A percentile compares a stretch with the other conserved stretches of the same genome.
phyloP scores from a whole-genome alignment of 257 asterid genomes.

The Solanum medicagineum region DNA sequence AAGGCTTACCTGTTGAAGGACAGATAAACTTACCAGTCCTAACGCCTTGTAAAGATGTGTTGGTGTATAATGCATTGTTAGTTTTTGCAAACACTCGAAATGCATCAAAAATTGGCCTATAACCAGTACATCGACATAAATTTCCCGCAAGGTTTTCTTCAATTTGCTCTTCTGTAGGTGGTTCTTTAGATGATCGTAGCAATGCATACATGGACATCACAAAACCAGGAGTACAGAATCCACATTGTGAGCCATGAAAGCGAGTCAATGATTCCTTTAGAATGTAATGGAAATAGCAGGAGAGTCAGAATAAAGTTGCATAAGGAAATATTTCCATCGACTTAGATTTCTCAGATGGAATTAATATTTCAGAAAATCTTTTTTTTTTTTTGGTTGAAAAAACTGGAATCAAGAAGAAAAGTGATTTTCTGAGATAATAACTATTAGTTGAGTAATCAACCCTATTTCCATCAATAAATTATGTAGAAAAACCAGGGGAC shows the following conservation, averaged over 20 bases:
- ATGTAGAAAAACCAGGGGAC: not conserved
- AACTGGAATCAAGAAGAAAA: not conserved
- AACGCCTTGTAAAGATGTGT: constrained; percentile 24
- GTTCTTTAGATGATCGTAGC: constrained; percentile 56
- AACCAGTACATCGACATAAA: constrained; percentile 95
- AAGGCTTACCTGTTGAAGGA: constrained; percentile 94
- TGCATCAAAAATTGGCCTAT: constrained; percentile 88
- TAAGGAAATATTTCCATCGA: not conserved
- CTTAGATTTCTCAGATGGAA: not conserved
- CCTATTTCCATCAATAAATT: not conserved
- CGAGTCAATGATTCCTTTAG: constrained; percentile 76
- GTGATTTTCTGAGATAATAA: not conserved
- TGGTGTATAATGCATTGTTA: constrained; percentile 54
- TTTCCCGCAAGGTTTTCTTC: constrained; percentile 97
- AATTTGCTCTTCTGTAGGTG: constrained; percentile 67
- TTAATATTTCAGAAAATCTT: not conserved
- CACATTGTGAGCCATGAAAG: constrained; percentile 95
- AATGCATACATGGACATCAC: constrained; percentile 94
- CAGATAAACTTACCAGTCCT: constrained; percentile 47
- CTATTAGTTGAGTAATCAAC: not conserved
- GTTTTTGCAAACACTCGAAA: constrained; percentile 79
- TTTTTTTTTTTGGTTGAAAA: not conserved
- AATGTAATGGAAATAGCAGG: constrained; percentile 2
- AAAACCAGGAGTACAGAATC: constrained; percentile 98
- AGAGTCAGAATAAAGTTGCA: not conserved